Evolutionary conservation across 495 filamentous ascomycete species (phyloP).

Genomic region (Barbatosphaeria neglecta): DNA sequence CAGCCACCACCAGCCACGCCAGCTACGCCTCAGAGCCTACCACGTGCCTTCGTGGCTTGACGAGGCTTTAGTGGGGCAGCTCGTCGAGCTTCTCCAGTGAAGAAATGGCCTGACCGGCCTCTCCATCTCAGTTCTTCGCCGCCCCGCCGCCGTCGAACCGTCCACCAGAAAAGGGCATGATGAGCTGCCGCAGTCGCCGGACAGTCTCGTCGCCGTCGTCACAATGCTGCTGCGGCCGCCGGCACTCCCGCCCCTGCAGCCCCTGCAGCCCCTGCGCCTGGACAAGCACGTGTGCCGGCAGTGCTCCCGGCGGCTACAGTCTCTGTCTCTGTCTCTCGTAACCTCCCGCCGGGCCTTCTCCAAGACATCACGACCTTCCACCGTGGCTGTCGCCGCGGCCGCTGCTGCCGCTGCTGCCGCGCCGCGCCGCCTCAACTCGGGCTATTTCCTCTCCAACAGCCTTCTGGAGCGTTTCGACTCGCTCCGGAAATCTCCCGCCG

Average conservation of each 20-base stretch:
- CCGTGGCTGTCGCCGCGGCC: constrained; percentile 6
- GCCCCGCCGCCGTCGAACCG: no score
- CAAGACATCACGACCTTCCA: constrained; percentile 9
- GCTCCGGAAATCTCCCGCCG: constrained; percentile 5
- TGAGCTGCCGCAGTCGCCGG: neutral
- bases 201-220: neutral
- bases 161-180: neutral
- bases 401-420: constrained; percentile 4
- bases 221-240: neutral
- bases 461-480: constrained; percentile 18
- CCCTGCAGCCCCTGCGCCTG: neutral
- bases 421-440: constrained; percentile 17
- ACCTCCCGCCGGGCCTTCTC: constrained; percentile 10
- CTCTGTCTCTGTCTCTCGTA: no score
- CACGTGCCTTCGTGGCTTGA: no score
- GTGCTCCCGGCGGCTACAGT: neutral
- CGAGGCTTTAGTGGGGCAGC: no score
- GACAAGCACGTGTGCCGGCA: neutral
- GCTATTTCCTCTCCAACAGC: constrained; percentile 30
- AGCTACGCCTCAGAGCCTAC: no score
- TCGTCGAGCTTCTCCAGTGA: no score
- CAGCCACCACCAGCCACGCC: no score
- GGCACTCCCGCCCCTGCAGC: neutral
- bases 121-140: no score
- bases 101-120: neutral